These are phyloP conservation scores for Colletotrichum horii DNA, from an alignment of 2,329 filamentous ascomycete genomes.

Conservation along the genomic window DNA sequence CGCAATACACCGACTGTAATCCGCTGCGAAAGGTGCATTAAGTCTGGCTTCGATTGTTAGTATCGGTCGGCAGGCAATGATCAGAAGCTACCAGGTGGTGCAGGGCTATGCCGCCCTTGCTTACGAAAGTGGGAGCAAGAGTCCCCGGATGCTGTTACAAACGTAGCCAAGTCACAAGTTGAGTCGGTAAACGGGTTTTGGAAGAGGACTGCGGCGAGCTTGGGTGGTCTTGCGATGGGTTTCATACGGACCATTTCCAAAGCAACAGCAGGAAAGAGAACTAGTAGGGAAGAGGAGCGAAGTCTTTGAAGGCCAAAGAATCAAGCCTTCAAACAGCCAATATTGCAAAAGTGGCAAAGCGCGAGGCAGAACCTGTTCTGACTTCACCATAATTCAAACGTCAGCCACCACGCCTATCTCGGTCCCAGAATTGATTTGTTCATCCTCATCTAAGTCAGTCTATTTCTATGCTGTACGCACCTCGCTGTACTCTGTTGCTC, in stretches of 20 bases:
- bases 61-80: neutral
- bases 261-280: accelerated
- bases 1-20: neutral
- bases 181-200: neutral
- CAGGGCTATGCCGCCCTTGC: neutral
- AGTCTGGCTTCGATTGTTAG: neutral
- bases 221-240: neutral
- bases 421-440: neutral
- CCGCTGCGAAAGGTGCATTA: neutral
- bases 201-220: neutral
- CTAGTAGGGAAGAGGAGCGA: neutral
- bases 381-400: neutral
- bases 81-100: neutral
- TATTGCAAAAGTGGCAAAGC: neutral
- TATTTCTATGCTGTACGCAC: neutral
- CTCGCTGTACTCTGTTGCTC: neutral
- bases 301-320: neutral
- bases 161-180: neutral
- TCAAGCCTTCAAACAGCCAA: neutral
- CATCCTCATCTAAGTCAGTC: neutral
- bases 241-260: neutral
- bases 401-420: no score
- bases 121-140: neutral
- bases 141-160: neutral
- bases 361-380: neutral